phyloP scores from a whole-genome alignment of 2,329 filamentous ascomycete genomes.

The Colletotrichum graminicola region DNA sequence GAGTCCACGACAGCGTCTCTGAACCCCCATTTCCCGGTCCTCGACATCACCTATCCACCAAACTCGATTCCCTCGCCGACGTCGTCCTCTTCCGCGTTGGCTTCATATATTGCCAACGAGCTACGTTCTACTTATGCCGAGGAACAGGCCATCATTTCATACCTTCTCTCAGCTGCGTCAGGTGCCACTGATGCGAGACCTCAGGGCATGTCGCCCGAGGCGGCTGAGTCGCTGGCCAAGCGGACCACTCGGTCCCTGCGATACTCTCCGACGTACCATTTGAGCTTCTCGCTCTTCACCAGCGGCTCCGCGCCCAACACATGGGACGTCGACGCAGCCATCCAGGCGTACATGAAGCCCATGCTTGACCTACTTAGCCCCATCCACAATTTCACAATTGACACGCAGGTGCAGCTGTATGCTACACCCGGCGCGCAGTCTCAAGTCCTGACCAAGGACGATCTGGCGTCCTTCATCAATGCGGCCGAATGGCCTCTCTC shows the following conservation, averaged over 20 bases:
- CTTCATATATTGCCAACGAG: constrained; percentile 82
- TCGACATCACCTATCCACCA: constrained; percentile 83
- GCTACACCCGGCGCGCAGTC: constrained; percentile 76
- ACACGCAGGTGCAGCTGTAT: constrained; percentile 96
- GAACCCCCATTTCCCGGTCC: constrained; percentile 75
- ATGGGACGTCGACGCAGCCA: constrained; percentile 90
- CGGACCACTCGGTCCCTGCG: constrained; percentile 88
- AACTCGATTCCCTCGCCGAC: constrained; percentile 75
- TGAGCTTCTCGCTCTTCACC: constrained; percentile 96
- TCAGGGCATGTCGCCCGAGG: constrained; percentile 62
- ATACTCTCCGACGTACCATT: constrained; percentile 92
- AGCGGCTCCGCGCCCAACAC: constrained; percentile 81
- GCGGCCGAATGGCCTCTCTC: constrained; percentile 97
- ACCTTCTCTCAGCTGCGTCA: constrained; percentile 73
- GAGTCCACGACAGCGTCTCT: constrained; percentile 72
- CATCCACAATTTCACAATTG: constrained; percentile 95
- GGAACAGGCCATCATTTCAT: constrained; percentile 87
- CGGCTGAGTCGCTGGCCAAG: constrained; percentile 69
- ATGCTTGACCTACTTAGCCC: constrained; percentile 82
- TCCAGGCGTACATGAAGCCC: constrained; percentile 84
- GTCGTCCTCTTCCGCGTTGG: constrained; percentile 78
- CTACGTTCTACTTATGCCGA: constrained; percentile 85
- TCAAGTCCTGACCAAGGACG: constrained; percentile 81
- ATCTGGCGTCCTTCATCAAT: constrained; percentile 95
- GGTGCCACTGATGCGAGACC: constrained; percentile 62